A percentile compares a stretch with the other conserved stretches of the same genome.
Conservation (phyloP, 805 yeast species). For the Starmerella gropengiesseri region DNA sequence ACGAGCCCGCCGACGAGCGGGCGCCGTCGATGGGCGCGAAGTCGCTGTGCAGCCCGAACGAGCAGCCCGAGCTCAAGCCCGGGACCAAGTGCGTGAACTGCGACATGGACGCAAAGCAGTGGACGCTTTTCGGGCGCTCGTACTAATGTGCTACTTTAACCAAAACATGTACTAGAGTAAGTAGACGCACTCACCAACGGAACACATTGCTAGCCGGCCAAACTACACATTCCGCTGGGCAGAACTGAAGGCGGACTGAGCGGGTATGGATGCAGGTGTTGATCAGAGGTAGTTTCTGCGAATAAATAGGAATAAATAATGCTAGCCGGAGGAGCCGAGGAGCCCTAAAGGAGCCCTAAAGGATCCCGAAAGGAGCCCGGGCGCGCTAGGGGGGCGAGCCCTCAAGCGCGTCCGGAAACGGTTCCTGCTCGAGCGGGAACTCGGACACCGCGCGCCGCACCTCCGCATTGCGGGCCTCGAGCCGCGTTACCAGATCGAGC, state of each 20-base stretch:
- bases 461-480: constrained; percentile 19
- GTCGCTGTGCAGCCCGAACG: constrained; percentile 90
- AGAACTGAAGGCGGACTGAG: background rate
- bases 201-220: too few species aligned
- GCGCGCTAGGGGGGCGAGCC: too few species aligned
- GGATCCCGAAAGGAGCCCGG: too few species aligned
- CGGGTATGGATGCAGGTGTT: too few species aligned
- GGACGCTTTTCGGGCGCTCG: constrained; percentile 95
- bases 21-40: constrained; percentile 99
- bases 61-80: constrained; percentile 70
- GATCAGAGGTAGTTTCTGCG: too few species aligned
- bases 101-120: constrained; percentile 60
- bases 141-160: constrained; percentile 39
- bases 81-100: constrained; percentile 86
- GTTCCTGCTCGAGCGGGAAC: background rate
- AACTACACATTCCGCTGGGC: background rate
- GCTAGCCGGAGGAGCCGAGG: too few species aligned
- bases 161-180: background rate
- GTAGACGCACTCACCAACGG: too few species aligned
- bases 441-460: constrained; percentile 9
- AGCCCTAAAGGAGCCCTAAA: too few species aligned
- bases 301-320: too few species aligned
- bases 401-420: background rate
- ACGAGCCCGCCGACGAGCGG: constrained; percentile 79
- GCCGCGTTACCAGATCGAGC: constrained; percentile 12